Base-by-base conservation (phyloP, 179 eudicot species). In the Camellia oleifera region DNA sequence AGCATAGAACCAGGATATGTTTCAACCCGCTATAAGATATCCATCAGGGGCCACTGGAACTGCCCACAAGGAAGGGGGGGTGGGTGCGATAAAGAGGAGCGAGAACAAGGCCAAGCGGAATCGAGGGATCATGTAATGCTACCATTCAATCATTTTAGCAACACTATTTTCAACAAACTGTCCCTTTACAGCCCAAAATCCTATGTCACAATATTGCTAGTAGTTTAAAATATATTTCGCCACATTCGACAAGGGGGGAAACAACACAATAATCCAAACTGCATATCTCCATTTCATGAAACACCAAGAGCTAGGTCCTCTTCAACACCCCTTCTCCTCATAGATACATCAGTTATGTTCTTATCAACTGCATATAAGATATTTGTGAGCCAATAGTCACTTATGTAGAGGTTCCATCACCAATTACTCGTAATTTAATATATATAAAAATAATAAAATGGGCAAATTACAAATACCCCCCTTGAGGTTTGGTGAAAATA, bases 151-250 rank as follows among this genome's bases (percentile, higher is more conserved):
- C 64, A 32, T 73, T 54, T 40, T 73, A 42, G 18, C 42, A 73
- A 54, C 23, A 23, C 62, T 7, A 58, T 53, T 72, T 53, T 5
- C 8, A 3, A 72, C 45, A 73, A 53, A 62, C 46, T 52, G 76
- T 72, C 17, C 13, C 58, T 74, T 13, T 74, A 56, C 9, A 54
- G 61, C 13, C 77, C 20, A 73, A 72, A 53, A 63, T 63, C 32
- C 67, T 20, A 60, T 15, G 17, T 13, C 42, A 20, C 75, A 70
- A 46, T 70, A 26, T 46, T 70, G 9, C 74, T 70, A 18, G 20
- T 14, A 52, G 15, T 46, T 18, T 17, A 70, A 6, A 63, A 32
- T 48, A n/a, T 70, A 70, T 48, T n/a, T 20, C 8, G 17, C 61
- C 45, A 9, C 50, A 32, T 74, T 56, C 40, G 23, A 12, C 75